These are phyloP conservation scores for Castanea mollissima DNA, from an alignment of 306 rosid species.

Conservation along the genomic window DNA sequence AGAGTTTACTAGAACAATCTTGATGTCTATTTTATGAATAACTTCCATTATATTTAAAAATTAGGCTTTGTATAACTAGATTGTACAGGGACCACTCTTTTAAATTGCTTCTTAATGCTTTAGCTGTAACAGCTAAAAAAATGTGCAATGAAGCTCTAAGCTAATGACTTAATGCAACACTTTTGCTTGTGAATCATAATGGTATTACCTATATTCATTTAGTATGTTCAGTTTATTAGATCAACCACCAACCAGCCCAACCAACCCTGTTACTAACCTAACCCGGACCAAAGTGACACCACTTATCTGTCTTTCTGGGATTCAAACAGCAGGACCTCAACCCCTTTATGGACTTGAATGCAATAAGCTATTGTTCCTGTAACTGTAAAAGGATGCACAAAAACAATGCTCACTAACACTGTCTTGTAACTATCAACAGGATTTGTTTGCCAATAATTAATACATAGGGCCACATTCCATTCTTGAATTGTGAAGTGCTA, in stretches of 20 bases:
- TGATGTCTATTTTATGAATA: constrained; percentile 31
- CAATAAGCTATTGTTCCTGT: not conserved
- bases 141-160: not conserved
- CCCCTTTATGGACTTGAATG: not conserved
- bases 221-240: not conserved
- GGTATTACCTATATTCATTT: not conserved
- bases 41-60: constrained; percentile 15
- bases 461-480: too few relatives aligned
- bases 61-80: not conserved
- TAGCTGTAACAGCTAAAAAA: not conserved
- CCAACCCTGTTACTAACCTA: not conserved
- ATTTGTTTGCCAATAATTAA: too few relatives aligned
- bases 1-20: constrained; percentile 74
- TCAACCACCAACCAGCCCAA: not conserved
- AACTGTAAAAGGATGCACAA: not conserved
- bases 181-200: not conserved
- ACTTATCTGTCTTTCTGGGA: not conserved
- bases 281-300: not conserved
- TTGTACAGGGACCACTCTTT: not conserved
- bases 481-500: not conserved
- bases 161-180: not conserved
- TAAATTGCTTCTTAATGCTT: not conserved
- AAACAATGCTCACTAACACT: not conserved
- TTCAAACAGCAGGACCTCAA: not conserved
- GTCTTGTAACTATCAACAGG: too few relatives aligned